A percentile compares a stretch with the other conserved stretches of the same genome.
Evolutionary conservation across 129 eudicot species (phyloP).

Genomic region (Pseudognaphalium luteoalbum): DNA sequence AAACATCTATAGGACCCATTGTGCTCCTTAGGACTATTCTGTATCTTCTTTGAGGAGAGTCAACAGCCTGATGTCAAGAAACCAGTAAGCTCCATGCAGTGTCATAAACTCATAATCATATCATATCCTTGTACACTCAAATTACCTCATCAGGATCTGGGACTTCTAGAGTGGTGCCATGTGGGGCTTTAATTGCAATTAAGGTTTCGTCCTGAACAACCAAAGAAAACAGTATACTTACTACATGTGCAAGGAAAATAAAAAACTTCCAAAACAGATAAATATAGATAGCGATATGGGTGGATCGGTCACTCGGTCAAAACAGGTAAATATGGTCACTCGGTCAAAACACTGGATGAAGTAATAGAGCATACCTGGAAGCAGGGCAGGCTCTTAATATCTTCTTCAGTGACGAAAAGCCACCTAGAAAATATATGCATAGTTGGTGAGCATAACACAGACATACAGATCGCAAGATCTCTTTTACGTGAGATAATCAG

Average conservation of each 20-base stretch:
- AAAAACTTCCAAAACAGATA: neutral
- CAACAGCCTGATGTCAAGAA: conserved; percentile 61
- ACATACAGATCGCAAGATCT: neutral
- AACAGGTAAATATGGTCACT: neutral
- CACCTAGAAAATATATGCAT: conserved; percentile 47
- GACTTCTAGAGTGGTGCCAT: conserved; percentile 94
- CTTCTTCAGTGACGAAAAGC: conserved; percentile 96
- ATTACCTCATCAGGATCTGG: conserved; percentile 95
- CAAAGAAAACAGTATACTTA: neutral
- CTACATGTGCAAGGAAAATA: neutral
- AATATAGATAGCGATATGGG: neutral
- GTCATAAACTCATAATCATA: neutral
- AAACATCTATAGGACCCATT: conserved; percentile 97
- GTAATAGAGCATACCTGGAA: conserved; percentile 57
- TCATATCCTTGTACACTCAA: conserved; percentile 24
- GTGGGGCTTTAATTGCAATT: conserved; percentile 98
- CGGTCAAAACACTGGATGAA: conserved; percentile 1
- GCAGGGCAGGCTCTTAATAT: conserved; percentile 78
- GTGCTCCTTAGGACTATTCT: conserved; percentile 87
- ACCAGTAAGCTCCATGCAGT: conserved; percentile 6
- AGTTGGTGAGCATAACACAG: conserved; percentile 5
- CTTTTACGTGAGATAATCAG: conserved; percentile 7
- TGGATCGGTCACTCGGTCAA: neutral
- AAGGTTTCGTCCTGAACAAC: conserved; percentile 75
- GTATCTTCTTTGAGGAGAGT: conserved; percentile 88